Conservation (phyloP, 106 monocot species). For the Agapanthus africanus region DNA sequence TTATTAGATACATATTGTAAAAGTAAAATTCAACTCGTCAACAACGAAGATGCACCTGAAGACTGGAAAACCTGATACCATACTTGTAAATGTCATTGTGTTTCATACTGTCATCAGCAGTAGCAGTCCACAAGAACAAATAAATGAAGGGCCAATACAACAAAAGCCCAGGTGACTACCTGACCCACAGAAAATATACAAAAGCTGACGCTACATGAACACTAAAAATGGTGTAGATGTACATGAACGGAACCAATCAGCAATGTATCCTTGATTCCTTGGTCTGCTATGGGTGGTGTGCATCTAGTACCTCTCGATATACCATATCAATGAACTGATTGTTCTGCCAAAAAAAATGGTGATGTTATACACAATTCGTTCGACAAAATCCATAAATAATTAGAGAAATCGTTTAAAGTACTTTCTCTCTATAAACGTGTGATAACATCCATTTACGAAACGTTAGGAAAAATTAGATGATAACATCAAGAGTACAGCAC, state of each 20-base stretch:
- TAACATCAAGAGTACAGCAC: background rate
- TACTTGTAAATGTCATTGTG: background rate
- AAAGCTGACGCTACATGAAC: conserved; percentile 1
- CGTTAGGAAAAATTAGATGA: background rate
- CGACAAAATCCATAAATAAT: background rate
- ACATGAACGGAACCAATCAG: background rate
- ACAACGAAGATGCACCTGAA: background rate
- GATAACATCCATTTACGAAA: background rate
- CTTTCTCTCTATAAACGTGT: background rate
- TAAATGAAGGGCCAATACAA: background rate
- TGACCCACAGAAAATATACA: conserved; percentile 1
- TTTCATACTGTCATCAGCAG: background rate
- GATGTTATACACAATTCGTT: background rate
- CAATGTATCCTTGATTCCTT: background rate
- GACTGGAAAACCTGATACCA: background rate
- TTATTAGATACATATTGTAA: too few relatives aligned
- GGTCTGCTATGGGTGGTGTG: conserved; percentile 33
- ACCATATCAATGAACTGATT: conserved; percentile 77
- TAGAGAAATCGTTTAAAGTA: background rate
- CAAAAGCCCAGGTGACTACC: background rate
- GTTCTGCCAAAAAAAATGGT: conserved; percentile 36
- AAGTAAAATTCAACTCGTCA: too few relatives aligned
- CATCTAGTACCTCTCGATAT: conserved; percentile 54
- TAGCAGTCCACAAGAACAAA: background rate
- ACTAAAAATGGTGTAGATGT: conserved; percentile 2